phyloP scores from a whole-genome alignment of 2,329 filamentous ascomycete genomes.

The Fusarium metavorans region DNA sequence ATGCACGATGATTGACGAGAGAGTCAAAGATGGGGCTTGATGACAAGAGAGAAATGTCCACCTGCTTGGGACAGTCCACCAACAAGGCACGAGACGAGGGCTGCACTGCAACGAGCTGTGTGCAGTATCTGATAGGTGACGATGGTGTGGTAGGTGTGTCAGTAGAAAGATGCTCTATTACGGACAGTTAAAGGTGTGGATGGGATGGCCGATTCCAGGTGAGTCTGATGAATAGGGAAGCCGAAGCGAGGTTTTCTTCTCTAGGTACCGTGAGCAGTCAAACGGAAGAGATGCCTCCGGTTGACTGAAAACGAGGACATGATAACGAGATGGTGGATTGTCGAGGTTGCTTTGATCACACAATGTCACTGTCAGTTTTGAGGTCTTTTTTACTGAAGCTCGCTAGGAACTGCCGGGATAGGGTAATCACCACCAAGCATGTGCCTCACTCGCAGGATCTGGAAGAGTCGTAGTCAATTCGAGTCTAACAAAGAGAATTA shows the following conservation, averaged over 20 bases:
- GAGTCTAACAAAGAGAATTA: not conserved
- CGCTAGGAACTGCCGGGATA: not conserved
- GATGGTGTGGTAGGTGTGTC: not conserved
- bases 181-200: not conserved
- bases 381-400: not conserved
- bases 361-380: not conserved
- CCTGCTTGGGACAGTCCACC: conserved; percentile 10
- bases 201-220: not conserved
- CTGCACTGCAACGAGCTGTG: conserved; percentile 6
- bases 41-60: not conserved
- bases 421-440: not conserved
- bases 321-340: not conserved
- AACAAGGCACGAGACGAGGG: not conserved
- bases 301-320: not conserved
- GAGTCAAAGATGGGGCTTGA: conserved; percentile 9
- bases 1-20: not conserved
- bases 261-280: not conserved
- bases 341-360: not conserved
- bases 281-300: conserved; percentile 21
- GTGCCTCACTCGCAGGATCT: not conserved
- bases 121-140: conserved; percentile 4
- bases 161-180: not conserved
- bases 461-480: not conserved
- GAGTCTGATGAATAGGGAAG: conserved; percentile 27
- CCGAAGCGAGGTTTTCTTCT: conserved; percentile 1